Evolutionary conservation across 495 filamentous ascomycete species (phyloP).

Genomic region (Poronia punctata): DNA sequence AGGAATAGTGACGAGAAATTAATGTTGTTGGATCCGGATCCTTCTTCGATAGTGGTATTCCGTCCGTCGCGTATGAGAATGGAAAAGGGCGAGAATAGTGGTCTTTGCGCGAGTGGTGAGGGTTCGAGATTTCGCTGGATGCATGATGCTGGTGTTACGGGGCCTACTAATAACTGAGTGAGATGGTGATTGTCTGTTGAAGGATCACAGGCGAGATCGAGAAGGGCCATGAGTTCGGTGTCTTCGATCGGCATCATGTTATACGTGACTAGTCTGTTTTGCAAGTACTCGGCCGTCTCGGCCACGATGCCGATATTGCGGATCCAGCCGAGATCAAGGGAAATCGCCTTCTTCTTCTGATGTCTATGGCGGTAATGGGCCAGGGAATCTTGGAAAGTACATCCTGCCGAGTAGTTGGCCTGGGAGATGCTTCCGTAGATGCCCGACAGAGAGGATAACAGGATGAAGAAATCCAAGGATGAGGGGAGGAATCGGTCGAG

Average conservation of each 20-base stretch:
- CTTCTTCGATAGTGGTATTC: neutral
- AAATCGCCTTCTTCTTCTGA: conserved; percentile 26
- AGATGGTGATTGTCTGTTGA: neutral
- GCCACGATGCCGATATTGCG: conserved; percentile 20
- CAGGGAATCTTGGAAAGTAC: conserved; percentile 41
- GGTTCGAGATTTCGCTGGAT: neutral
- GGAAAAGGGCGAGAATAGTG: neutral
- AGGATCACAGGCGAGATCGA: neutral
- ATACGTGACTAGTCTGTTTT: neutral
- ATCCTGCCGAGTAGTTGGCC: conserved; percentile 46
- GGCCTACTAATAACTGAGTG: neutral
- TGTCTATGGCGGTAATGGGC: conserved; percentile 28
- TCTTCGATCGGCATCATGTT: neutral
- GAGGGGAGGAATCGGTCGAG: conserved; percentile 36
- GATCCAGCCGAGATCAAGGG: conserved; percentile 38
- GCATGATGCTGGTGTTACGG: neutral
- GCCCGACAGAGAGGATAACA: conserved; percentile 44
- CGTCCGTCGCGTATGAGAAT: neutral
- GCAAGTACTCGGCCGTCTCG: conserved; percentile 9
- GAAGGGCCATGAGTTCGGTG: neutral
- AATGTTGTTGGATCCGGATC: neutral
- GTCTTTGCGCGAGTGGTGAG: too few species aligned
- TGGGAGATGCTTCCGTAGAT: conserved; percentile 42
- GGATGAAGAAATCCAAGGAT: conserved; percentile 49
- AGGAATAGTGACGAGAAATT: neutral